Evolutionary conservation across 2,329 filamentous ascomycete species (phyloP), one percentile per base, ranked within the genome.

Genomic region (Fusarium abutilonis): DNA sequence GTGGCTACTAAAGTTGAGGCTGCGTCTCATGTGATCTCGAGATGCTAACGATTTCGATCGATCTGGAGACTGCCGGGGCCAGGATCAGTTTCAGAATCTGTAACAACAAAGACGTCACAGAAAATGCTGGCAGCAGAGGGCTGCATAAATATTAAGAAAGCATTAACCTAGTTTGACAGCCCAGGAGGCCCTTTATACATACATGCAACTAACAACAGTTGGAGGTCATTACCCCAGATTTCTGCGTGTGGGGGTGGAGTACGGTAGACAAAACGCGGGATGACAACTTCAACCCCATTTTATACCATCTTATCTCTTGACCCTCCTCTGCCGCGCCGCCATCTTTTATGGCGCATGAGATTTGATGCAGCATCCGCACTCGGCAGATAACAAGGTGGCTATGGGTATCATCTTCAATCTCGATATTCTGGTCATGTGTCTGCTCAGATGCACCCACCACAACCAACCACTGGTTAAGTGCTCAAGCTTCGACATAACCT

Each of bases 151-250:
- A 40, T 26, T 48, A 34, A 47, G 43, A 28, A 45, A 39, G 29
- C 58, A 60, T 47, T 32, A 50, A 60, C 51, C 42, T 28, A 60
- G 52, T 39, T 35, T 52, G 50, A 50, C 58, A 58, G 35, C n/a
- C 35, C 32, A 42, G 38, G 46, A 51, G 28, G 31, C 58, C 38
- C 42, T 49, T 66, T 49, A n/a, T n/a, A n/a, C n/a, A 66, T 44
- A 59, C 45, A 52, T 63, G 49, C 57, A 39, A 63, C 62, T 56
- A 65, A 54, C 40, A 60, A 63, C 50, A 56, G 47, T 35, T 36
- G 48, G 54, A 60, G 38, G 48, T 52, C 54, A 41, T 49, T 66
- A 66, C 63, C 63, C 63, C 63, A 36, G 63, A 66, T 66, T 65
- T 34, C 35, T 36, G 40, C 19, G 19, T 66, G 63, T 70, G 67